Percentiles rank a stretch among this genome's conserved stretches.
Evolutionary conservation across 73 alveolate species (phyloP).

Genomic region (Tetrahymena borealis): DNA sequence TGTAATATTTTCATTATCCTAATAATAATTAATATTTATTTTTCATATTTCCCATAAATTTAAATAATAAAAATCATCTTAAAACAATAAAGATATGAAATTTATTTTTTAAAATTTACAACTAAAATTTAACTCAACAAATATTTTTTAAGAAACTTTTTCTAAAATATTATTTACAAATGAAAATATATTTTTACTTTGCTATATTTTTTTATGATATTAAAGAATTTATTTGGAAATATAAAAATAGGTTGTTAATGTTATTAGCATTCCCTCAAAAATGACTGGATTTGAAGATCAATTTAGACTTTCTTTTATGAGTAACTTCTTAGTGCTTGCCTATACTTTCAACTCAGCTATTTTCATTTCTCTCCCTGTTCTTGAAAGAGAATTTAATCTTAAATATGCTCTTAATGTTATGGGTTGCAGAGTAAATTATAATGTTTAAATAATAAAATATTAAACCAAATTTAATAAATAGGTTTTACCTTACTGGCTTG

Average conservation of each 20-base stretch:
- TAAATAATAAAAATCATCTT: no score
- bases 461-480: not conserved
- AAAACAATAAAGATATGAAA: no score
- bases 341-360: constrained; percentile 26
- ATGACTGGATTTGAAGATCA: not conserved
- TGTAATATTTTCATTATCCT: no score
- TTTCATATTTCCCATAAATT: no score
- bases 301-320: constrained; percentile 12
- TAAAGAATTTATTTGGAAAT: not conserved
- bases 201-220: not conserved
- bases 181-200: no score
- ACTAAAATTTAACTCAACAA: no score
- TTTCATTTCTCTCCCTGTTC: constrained; percentile 19
- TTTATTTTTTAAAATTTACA: no score
- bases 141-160: no score
- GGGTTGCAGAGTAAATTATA: constrained; percentile 26
- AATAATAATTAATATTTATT: no score
- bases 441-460: not conserved
- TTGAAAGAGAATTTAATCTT: constrained; percentile 27
- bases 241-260: not conserved
- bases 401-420: constrained; percentile 36
- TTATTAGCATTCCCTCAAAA: not conserved
- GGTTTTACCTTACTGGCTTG: constrained; percentile 28
- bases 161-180: no score
- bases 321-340: constrained; percentile 16